These are phyloP conservation scores for Verticillium nubilum DNA, from an alignment of 2,329 filamentous ascomycete genomes.

Conservation along the genomic window DNA sequence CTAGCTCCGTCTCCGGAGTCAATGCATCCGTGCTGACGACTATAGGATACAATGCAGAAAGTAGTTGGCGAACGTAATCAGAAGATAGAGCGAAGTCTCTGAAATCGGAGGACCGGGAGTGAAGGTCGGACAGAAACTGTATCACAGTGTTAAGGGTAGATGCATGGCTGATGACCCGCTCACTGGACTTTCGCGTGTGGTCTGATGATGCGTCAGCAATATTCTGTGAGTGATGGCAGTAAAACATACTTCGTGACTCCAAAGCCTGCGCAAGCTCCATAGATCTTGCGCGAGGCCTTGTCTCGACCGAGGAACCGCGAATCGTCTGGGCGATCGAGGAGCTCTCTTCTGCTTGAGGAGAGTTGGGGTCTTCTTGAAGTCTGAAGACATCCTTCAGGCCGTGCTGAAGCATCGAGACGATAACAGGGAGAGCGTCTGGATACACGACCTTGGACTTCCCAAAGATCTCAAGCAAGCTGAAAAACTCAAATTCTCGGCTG, in stretches of 20 bases:
- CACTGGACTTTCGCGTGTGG: conserved; percentile 34
- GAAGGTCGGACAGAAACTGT: conserved; percentile 72
- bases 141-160: conserved; percentile 70
- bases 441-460: conserved; percentile 62
- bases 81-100: conserved; percentile 77
- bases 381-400: conserved; percentile 68
- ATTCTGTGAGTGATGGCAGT: too few species aligned
- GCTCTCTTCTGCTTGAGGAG: conserved; percentile 27
- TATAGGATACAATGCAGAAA: conserved; percentile 79
- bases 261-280: conserved; percentile 62
- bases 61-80: conserved; percentile 73
- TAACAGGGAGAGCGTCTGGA: conserved; percentile 72
- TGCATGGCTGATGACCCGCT: conserved; percentile 46
- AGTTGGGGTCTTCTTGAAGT: conserved; percentile 55
- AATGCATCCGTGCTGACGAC: conserved; percentile 83
- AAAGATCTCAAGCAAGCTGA: conserved; percentile 70
- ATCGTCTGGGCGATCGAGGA: conserved; percentile 6
- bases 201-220: conserved; percentile 23
- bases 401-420: conserved; percentile 82
- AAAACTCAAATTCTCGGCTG: conserved; percentile 67
- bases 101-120: conserved; percentile 70
- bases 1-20: conserved; percentile 78
- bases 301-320: conserved; percentile 18
- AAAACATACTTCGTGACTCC: conserved; percentile 44
- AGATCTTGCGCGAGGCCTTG: conserved; percentile 48